Evolutionary conservation across 75 land plant genomes (phyloP), one percentile per base, ranked within the genome.

Genomic region (Cupressus sempervirens): DNA sequence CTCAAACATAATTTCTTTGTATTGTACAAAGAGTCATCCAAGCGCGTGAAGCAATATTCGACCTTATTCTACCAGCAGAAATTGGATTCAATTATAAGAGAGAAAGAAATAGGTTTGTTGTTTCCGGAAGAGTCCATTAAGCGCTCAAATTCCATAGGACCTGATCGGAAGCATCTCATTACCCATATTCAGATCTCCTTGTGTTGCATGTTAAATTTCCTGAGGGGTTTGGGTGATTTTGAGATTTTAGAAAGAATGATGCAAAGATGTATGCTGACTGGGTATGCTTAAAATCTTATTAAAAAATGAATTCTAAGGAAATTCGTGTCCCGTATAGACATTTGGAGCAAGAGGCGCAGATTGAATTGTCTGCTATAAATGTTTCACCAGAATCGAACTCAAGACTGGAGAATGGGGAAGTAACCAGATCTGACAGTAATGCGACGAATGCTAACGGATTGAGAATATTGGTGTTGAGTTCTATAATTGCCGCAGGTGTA

Each of bases 401-500:
- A 32, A 40, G 68, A 67, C 85, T 76, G 6, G 82, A 72, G 35
- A 65, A 84, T 16, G 41, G 77, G 20, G 23, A 75, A 35, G 9
- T 46, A 36, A 53, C 88, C 15, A n/a, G 70, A 79, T 76, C 87
- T 46, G 70, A 89, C 1, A 41, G 38, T 56, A 72, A 26, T 41
- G 13, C 8, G 15, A 20, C 12, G 6, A 52, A 85, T 48, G 15
- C 23, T 23, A 16, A 46, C 40, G 50, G 83, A 70, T 84, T 87
- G 73, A 45, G 35, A 77, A 89, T 84, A 74, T 87, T 97, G 83
- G 84, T 91, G 26, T 86, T 98, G 18, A 82, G 92, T 65, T 98
- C 93, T 52, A 94, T 93, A 85, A 91, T 98, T 16, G 99, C 99
- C 38, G 99, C 95, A 16, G 99, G 99, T 12, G 93, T 98, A 10